Evolutionary conservation across 108 stramenopile species (phyloP), one percentile per base, ranked within the genome.

Genomic region (Schizochytrium sp.): DNA sequence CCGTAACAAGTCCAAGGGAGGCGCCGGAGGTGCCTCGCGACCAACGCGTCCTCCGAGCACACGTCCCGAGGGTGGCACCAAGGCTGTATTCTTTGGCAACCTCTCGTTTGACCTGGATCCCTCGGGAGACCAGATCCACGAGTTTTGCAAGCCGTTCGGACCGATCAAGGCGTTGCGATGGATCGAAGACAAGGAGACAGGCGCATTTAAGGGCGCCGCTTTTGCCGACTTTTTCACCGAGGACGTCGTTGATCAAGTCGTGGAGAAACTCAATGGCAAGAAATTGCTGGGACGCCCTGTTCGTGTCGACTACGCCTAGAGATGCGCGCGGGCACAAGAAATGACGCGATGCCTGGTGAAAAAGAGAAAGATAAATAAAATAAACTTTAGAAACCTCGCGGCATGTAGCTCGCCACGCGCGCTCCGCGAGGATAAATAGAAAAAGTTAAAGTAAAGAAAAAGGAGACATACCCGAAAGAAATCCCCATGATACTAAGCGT

Each of bases 61-160:
- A 23, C 87, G 89, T 10, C 90, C 90, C 6, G 90, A 90, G 44
- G 63, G 43, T 6, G 90, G 90, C 25, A 72, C 72, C 18, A 57
- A 25, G 55, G 97, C 97, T 87, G 90, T 97, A 4, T 98, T 97
- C 71, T 94, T 97, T 72, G 98, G 97, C 8, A 98, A 98, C 91
- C 90, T 97, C 21, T 95, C 96, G 25, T 98, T 96, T 90, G 97
- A 98, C 44, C 95, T 97, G 88, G 98, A 98, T 90, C 97, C 97
- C 89, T 96, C 97, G 53, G 95, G 92, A 28, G 95, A 58, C 60
- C 14, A 47, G 5, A 43, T 97, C 72, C 96, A 97, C 87, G 96
- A 96, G 91, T 98, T 98, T 90, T 97, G 96, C 10, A 96, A 96
- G 76, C 55, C 88, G 18, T 95, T 96, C 5, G 98, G 97, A 87